Evolutionary conservation across 371 early-diverging fungal species (phyloP).

Genomic region (Chytridium lagenaria): DNA sequence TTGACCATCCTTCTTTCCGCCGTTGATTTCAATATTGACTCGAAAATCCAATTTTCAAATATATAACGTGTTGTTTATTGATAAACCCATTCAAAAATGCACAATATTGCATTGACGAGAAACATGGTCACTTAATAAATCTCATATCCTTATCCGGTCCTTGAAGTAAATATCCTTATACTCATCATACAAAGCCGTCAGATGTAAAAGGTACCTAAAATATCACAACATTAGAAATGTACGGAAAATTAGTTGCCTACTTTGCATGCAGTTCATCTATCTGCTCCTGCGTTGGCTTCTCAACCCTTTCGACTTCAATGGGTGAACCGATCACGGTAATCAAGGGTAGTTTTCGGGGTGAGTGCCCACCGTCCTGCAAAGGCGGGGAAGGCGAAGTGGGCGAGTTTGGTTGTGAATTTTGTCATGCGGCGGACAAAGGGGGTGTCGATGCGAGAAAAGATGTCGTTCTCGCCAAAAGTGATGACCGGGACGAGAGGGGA

Average conservation of each 20-base stretch:
- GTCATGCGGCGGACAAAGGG: slow-evolving; percentile 36
- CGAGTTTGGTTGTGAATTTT: slow-evolving; percentile 24
- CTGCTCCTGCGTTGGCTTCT: slow-evolving; percentile 50
- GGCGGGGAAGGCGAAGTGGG: slow-evolving; percentile 49
- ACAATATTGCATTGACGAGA: too few relatives aligned
- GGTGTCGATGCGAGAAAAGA: slow-evolving; percentile 45
- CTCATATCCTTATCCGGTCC: slow-evolving; percentile 45
- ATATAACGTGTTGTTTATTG: too few relatives aligned
- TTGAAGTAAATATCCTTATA: slow-evolving; percentile 49
- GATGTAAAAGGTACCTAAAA: slow-evolving; percentile 40
- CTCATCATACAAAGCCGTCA: slow-evolving; percentile 51
- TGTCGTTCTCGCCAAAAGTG: slow-evolving; percentile 60
- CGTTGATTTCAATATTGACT: too few relatives aligned
- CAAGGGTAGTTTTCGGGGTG: slow-evolving; percentile 39
- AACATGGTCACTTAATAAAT: slow-evolving; percentile 48
- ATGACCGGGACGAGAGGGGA: slow-evolving; percentile 54
- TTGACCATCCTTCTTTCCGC: too few relatives aligned
- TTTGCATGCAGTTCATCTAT: slow-evolving; percentile 48
- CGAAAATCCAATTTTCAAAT: too few relatives aligned
- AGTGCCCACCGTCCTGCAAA: slow-evolving; percentile 46
- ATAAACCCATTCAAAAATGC: too few relatives aligned
- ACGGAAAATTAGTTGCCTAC: slow-evolving; percentile 19
- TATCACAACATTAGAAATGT: not conserved
- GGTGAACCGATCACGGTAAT: slow-evolving; percentile 55
- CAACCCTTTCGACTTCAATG: slow-evolving; percentile 39